phyloP scores from a whole-genome alignment of 202 grass and related monocot species.

The Musa balbisiana region DNA sequence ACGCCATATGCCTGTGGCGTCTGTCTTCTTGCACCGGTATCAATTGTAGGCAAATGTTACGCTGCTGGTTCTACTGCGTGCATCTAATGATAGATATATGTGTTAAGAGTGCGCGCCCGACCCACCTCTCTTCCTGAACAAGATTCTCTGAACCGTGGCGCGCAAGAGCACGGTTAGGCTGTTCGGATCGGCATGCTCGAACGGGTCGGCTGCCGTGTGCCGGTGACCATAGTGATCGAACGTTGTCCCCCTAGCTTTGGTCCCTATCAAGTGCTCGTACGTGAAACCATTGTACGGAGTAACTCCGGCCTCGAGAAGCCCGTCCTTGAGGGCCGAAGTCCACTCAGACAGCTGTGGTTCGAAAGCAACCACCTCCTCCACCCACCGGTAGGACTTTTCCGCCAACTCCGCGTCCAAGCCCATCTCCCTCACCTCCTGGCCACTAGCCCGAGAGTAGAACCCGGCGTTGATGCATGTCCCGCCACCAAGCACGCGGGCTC shows the following conservation, averaged over 20 bases:
- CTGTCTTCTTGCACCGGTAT: slow-evolving; percentile 25
- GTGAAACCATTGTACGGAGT: slow-evolving; percentile 63
- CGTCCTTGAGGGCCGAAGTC: slow-evolving; percentile 49
- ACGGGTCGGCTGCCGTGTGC: slow-evolving; percentile 66
- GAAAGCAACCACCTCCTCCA: slow-evolving; percentile 57
- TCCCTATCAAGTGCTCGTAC: slow-evolving; percentile 55
- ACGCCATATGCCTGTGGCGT: slow-evolving; percentile 47
- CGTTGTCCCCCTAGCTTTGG: slow-evolving; percentile 60
- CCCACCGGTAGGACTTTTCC: slow-evolving; percentile 29
- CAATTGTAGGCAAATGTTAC: not conserved
- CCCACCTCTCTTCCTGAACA: slow-evolving; percentile 46
- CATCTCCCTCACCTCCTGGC: not conserved
- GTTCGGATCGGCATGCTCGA: slow-evolving; percentile 34
- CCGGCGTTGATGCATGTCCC: not conserved
- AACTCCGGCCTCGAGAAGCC: slow-evolving; percentile 48
- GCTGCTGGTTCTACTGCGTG: no score
- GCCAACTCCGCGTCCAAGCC: not conserved
- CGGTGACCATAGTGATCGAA: slow-evolving; percentile 51
- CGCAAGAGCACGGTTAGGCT: slow-evolving; percentile 52
- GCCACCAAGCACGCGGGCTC: not conserved
- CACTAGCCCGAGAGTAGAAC: not conserved
- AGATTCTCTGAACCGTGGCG: slow-evolving; percentile 45
- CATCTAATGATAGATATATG: no score
- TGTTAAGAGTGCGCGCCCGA: not conserved
- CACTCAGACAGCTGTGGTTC: slow-evolving; percentile 41